Evolutionary conservation across 495 filamentous ascomycete genomes (phyloP).

Genomic region (Penicillium manginii): DNA sequence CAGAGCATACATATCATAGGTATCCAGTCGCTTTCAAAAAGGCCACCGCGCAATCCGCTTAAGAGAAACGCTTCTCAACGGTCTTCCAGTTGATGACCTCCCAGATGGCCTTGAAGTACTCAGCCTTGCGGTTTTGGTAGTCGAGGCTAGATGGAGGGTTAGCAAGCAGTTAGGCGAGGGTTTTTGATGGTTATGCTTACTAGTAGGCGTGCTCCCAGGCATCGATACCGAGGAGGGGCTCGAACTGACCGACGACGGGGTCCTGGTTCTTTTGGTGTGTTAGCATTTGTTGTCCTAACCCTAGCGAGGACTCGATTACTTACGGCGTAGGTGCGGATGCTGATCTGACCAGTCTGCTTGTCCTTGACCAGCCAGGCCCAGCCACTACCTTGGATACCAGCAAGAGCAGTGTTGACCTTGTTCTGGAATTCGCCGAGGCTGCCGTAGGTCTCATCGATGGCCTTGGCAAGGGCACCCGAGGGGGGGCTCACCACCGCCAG

Average conservation of each 20-base stretch:
- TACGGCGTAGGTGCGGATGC: constrained; percentile 77
- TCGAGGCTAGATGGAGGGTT: constrained; percentile 68
- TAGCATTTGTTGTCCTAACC: constrained; percentile 9
- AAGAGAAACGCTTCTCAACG: constrained; percentile 78
- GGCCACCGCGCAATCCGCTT: constrained; percentile 10
- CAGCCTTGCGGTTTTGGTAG: constrained; percentile 98
- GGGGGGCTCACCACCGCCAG: constrained; percentile 78
- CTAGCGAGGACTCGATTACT: constrained; percentile 19
- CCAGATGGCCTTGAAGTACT: constrained; percentile 97
- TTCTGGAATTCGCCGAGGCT: constrained; percentile 73
- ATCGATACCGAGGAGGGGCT: constrained; percentile 89
- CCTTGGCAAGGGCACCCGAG: constrained; percentile 62
- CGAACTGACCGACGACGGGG: constrained; percentile 84
- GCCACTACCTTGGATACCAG: constrained; percentile 89
- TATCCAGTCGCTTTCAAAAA: not conserved
- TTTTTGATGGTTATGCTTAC: constrained; percentile 39
- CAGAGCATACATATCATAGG: not conserved
- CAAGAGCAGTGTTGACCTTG: constrained; percentile 76
- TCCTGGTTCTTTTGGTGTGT: constrained; percentile 73
- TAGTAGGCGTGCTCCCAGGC: constrained; percentile 95
- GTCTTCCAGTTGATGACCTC: constrained; percentile 98
- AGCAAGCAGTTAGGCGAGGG: constrained; percentile 29
- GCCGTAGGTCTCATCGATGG: constrained; percentile 79
- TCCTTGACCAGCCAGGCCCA: constrained; percentile 96
- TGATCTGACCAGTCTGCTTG: constrained; percentile 70